Evolutionary conservation across 257 asterid species (phyloP), one percentile per base, ranked within the genome.

Genomic region (Lycium barbarum): DNA sequence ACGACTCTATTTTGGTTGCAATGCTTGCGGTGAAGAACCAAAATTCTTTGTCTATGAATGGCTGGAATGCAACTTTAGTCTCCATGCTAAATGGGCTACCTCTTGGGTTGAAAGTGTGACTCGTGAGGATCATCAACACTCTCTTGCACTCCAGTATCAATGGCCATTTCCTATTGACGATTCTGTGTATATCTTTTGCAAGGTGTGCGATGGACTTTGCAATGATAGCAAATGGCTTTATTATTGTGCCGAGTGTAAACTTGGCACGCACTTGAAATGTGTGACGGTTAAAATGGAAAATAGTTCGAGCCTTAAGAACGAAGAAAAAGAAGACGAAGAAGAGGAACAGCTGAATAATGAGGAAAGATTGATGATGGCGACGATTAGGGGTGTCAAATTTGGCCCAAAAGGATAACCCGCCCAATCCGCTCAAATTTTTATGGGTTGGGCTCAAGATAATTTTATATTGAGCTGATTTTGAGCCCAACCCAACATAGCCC

Each of bases 21-120:
- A 73, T 15, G 82, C 86, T 14, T 84, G 86, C 22, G 86, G 63
- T 47, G 80, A 79, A 33, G 14, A 45, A 22, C 79, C 87, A 84
- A 68, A 85, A 10, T 79, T 62, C 0, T 83, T 88, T 83, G 49
- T 72, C 47, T 88, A 83, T 43, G 79, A 73, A 38, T 88, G 88
- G 57, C 53, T 74, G 0, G 43, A 26, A 3, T 88, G 90, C 84
- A 80, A 85, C 17, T 88, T 83, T 14, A 80, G 86, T 12, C 47
- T 85, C 6, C 88, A 88, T 55, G 79, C 85, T 12, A 54, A 45
- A 54, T 85, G 88, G 33, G 83, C 84, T 1, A 63, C 45, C 2
- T 12, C 58, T 74, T 74, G 43, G 49, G 33, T 47, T 18, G 26
- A 85, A 55, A 54, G 26, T 9, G 78, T 51, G 26, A 61, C 59